Conservation (phyloP, 148 eudicot genomes). For the Fallopia convolvulus region DNA sequence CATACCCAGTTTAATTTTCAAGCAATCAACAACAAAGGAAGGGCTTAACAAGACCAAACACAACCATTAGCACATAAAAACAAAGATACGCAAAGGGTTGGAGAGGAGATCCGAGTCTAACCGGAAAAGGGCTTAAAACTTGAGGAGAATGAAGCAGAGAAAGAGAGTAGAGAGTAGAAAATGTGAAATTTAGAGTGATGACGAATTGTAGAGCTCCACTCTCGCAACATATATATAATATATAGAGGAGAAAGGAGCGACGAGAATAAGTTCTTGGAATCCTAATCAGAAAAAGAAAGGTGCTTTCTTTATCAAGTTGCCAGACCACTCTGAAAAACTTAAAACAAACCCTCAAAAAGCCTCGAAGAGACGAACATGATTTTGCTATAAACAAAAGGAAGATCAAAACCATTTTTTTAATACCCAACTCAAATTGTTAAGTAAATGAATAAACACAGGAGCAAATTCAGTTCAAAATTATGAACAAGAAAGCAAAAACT, state of each 20-base stretch:
- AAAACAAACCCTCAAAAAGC: not conserved
- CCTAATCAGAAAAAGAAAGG: not conserved
- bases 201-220: not conserved
- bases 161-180: not conserved
- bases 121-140: not conserved
- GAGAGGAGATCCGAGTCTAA: not conserved
- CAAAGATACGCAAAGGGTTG: not conserved
- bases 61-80: not conserved
- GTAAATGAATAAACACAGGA: not conserved
- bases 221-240: not conserved
- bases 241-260: not conserved
- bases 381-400: not conserved
- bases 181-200: not conserved
- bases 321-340: not conserved
- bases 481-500: not conserved
- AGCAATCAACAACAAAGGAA: not conserved
- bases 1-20: not conserved
- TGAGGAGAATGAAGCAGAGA: conserved; percentile 8
- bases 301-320: not conserved
- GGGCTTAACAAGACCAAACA: not conserved
- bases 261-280: conserved; percentile 9
- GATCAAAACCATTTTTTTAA: not conserved
- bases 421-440: not conserved
- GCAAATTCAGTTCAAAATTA: not conserved
- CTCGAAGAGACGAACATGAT: not conserved